phyloP scores from a whole-genome alignment of 768 basidiomycete genomes.

The Tylopilus sp. region DNA sequence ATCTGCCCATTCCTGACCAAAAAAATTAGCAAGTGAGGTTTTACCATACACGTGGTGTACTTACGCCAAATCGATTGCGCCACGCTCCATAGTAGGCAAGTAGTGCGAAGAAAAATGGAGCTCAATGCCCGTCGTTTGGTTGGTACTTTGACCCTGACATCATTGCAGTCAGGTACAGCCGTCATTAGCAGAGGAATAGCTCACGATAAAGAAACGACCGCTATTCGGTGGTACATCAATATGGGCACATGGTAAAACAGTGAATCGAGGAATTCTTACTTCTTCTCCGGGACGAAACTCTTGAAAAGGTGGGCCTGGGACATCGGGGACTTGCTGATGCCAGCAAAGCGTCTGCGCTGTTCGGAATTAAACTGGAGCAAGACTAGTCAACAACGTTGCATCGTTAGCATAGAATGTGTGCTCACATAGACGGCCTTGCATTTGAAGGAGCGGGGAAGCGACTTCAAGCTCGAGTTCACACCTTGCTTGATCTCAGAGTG shows the following conservation, averaged over 20 bases:
- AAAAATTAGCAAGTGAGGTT: too few relatives aligned
- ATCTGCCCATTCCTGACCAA: too few relatives aligned
- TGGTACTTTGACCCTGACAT: too few relatives aligned
- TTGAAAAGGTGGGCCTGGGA: background rate
- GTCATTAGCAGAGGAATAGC: too few relatives aligned
- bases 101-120: too few relatives aligned
- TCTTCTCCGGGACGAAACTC: constrained; percentile 3
- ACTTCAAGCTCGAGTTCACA: constrained; percentile 9
- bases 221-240: background rate
- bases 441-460: constrained; percentile 2
- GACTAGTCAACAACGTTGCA: too few relatives aligned
- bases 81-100: too few relatives aligned
- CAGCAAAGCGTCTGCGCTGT: background rate
- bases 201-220: too few relatives aligned
- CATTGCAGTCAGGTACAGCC: too few relatives aligned
- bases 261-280: background rate
- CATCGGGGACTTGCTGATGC: background rate
- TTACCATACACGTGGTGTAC: too few relatives aligned
- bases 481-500: constrained; percentile 7
- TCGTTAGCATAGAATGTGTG: background rate
- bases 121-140: too few relatives aligned
- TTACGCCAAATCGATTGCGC: too few relatives aligned
- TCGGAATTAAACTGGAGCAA: background rate
- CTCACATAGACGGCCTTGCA: constrained; percentile 11
- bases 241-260: background rate